These are phyloP conservation scores for Trametes cingulata DNA, from an alignment of 768 basidiomycete genomes.

Conservation along the genomic window DNA sequence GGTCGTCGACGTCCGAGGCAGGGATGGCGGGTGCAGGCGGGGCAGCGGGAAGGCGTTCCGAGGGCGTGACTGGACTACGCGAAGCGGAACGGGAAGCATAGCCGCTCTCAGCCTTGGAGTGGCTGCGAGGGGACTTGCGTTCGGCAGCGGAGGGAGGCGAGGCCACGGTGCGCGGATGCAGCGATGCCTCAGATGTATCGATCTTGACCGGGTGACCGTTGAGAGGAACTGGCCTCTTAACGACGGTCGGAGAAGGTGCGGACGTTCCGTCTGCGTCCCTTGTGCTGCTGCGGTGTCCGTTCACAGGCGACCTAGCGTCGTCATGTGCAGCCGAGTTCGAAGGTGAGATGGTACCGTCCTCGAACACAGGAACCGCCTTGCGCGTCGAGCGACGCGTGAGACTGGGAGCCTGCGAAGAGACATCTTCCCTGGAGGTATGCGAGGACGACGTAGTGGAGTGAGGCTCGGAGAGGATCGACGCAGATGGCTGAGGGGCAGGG, in stretches of 20 bases:
- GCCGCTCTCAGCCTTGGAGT: slow-evolving; percentile 21
- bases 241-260: neutral
- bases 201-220: slow-evolving; percentile 20
- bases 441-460: slow-evolving; percentile 16
- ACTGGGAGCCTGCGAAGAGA: slow-evolving; percentile 15
- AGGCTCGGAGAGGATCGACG: slow-evolving; percentile 10
- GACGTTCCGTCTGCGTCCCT: slow-evolving; percentile 1
- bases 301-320: neutral
- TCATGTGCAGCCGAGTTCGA: slow-evolving; percentile 5
- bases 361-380: slow-evolving; percentile 28
- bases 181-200: slow-evolving; percentile 13
- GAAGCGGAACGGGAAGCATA: slow-evolving; percentile 17
- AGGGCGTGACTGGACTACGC: slow-evolving; percentile 16
- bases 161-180: neutral
- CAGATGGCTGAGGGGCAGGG: slow-evolving; percentile 6
- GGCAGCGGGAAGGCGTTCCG: slow-evolving; percentile 15
- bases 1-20: slow-evolving; percentile 55
- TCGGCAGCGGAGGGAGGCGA: slow-evolving; percentile 5
- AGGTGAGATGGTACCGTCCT: slow-evolving; percentile 7
- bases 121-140: slow-evolving; percentile 7
- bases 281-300: slow-evolving; percentile 1
- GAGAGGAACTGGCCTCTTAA: slow-evolving; percentile 4
- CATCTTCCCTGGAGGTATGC: slow-evolving; percentile 16
- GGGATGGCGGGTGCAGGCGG: slow-evolving; percentile 36
- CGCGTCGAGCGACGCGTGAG: slow-evolving; percentile 26